Conservation (phyloP, 169 alveolate genomes). For the Blepharisma undulans region DNA sequence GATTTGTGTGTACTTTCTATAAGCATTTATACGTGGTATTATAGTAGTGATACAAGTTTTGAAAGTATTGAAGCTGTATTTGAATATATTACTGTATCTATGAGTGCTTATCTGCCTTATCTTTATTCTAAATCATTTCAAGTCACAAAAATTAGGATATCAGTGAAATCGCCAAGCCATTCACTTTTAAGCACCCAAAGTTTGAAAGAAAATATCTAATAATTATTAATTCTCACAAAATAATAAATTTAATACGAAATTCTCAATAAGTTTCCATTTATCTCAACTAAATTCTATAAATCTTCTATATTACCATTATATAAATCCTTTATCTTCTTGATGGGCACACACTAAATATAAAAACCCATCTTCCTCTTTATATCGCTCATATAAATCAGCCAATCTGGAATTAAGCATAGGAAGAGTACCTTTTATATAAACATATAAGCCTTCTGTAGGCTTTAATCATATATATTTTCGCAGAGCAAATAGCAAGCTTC, state of each 20-base stretch:
- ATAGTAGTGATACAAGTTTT: not conserved
- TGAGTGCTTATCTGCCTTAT: slow-evolving; percentile 9
- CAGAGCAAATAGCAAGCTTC: slow-evolving; percentile 1
- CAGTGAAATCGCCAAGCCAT: not conserved
- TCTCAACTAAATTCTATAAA: not conserved
- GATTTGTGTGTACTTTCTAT: not conserved
- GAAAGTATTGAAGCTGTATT: slow-evolving; percentile 2
- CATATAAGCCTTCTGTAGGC: slow-evolving; percentile 25
- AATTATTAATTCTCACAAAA: no score
- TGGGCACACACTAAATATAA: slow-evolving; percentile 7
- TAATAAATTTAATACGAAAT: not conserved
- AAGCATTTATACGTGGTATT: not conserved
- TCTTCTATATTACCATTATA: not conserved
- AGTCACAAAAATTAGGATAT: not conserved
- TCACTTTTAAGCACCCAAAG: not conserved
- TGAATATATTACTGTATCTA: slow-evolving; percentile 12
- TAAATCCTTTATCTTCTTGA: slow-evolving; percentile 35
- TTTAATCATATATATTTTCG: not conserved
- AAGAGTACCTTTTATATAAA: not conserved
- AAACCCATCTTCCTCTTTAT: slow-evolving; percentile 18
- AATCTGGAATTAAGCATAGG: slow-evolving; percentile 27
- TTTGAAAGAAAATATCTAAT: not conserved
- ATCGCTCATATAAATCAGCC: not conserved
- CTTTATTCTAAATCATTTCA: not conserved
- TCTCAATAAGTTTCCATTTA: no score